These are phyloP conservation scores for Apiospora rasikravindrae DNA, from an alignment of 2,329 filamentous ascomycete species.

Conservation along the genomic window DNA sequence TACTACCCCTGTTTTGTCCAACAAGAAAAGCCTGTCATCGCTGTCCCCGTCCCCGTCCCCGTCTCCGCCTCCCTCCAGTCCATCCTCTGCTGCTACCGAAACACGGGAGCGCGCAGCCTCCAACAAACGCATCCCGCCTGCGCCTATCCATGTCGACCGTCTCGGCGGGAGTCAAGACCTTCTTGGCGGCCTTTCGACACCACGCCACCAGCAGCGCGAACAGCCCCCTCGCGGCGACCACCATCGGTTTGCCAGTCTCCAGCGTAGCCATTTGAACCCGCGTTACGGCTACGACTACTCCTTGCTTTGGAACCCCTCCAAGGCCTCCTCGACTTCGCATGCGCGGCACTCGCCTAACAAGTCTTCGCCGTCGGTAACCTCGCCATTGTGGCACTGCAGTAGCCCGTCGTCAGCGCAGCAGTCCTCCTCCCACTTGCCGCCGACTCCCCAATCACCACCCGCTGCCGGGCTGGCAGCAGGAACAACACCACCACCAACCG, in stretches of 20 bases:
- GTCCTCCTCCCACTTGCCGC: slow-evolving; percentile 1
- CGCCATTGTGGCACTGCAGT: slow-evolving; percentile 12
- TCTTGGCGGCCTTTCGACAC: slow-evolving; percentile 3
- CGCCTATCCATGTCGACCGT: slow-evolving; percentile 16
- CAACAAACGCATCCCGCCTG: slow-evolving; percentile 13
- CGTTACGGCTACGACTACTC: slow-evolving; percentile 13
- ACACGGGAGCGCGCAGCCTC: slow-evolving; percentile 10
- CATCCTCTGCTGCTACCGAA: slow-evolving; percentile 1
- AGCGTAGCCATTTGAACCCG: slow-evolving; percentile 5
- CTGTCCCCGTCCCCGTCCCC: neutral
- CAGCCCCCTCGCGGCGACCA: neutral
- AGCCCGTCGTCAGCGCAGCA: slow-evolving; percentile 3
- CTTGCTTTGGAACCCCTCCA: slow-evolving; percentile 14
- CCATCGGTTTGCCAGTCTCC: neutral
- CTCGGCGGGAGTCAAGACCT: slow-evolving; percentile 12
- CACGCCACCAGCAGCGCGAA: neutral
- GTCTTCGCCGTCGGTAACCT: slow-evolving; percentile 10
- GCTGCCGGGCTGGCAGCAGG: slow-evolving; percentile 8
- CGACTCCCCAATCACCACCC: slow-evolving; percentile 14
- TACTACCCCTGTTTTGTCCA: slow-evolving; percentile 9
- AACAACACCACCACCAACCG: slow-evolving; percentile 6
- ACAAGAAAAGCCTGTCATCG: slow-evolving; percentile 12
- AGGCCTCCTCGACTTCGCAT: neutral
- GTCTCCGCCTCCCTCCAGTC: neutral
- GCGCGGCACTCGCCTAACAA: slow-evolving; percentile 16